These are phyloP conservation scores for Lomentospora prolificans DNA, from an alignment of 2,329 filamentous ascomycete species.

Conservation along the genomic window DNA sequence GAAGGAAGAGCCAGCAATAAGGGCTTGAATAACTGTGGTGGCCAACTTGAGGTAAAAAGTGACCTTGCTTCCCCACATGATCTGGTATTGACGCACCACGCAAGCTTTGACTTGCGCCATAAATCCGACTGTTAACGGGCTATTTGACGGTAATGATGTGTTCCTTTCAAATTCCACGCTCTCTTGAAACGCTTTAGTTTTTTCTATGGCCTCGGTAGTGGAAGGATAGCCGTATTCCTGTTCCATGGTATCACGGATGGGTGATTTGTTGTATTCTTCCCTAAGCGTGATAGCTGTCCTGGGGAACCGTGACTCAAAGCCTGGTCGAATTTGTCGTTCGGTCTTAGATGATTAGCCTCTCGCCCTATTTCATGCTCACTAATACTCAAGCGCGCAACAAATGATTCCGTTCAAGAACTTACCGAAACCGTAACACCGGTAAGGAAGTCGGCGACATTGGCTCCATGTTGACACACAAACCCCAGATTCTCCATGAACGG, in stretches of 20 bases:
- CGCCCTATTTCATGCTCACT: too few species aligned
- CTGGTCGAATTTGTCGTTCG: conserved; percentile 50
- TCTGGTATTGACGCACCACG: conserved; percentile 52
- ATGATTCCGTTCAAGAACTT: too few species aligned
- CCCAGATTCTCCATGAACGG: conserved; percentile 57
- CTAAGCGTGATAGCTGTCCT: conserved; percentile 34
- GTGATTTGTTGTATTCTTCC: conserved; percentile 39
- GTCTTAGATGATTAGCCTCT: too few species aligned
- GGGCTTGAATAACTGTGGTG: conserved; percentile 45
- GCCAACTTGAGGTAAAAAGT: conserved; percentile 54
- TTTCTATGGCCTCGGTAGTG: conserved; percentile 33
- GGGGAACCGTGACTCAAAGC: conserved; percentile 30
- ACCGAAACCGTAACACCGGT: conserved; percentile 57
- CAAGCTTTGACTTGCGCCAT: conserved; percentile 44
- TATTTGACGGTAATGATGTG: conserved; percentile 38
- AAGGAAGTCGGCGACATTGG: conserved; percentile 56
- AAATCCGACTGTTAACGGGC: conserved; percentile 47
- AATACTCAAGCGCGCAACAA: too few species aligned
- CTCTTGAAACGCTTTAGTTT: conserved; percentile 43
- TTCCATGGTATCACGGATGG: conserved; percentile 39
- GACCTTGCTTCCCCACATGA: conserved; percentile 54
- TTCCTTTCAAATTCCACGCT: conserved; percentile 44
- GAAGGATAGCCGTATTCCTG: conserved; percentile 48
- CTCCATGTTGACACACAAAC: conserved; percentile 50
- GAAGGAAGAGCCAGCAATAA: conserved; percentile 58